phyloP scores from a whole-genome alignment of 1,284 basidiomycete species.

The Cryptococcus jaspeensis region DNA sequence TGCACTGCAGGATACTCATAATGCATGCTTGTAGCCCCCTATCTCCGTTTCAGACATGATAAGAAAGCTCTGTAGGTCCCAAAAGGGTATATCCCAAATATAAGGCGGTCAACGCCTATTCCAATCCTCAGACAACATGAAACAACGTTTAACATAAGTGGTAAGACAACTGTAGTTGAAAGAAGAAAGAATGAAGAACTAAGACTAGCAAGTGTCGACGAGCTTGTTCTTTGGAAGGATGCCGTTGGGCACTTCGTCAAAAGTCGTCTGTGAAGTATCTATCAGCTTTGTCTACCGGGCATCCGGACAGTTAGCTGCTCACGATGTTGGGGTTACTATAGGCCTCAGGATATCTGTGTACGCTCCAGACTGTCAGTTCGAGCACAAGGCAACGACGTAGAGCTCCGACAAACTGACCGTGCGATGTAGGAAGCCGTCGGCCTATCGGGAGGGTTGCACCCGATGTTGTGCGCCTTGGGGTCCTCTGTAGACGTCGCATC shows the following conservation, averaged over 20 bases:
- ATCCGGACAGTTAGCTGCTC: conserved; percentile 17
- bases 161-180: too few species aligned
- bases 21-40: too few species aligned
- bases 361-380: too few species aligned
- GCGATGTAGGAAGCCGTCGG: conserved; percentile 60
- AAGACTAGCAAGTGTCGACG: conserved; percentile 30
- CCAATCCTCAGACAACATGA: too few species aligned
- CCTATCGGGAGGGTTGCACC: conserved; percentile 54
- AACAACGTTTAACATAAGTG: too few species aligned
- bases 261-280: conserved; percentile 24
- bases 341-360: conserved; percentile 26
- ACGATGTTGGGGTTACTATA: conserved; percentile 47
- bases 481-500: conserved; percentile 29
- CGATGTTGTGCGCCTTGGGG: conserved; percentile 43
- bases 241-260: conserved; percentile 23
- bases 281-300: neutral
- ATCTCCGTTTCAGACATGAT: too few species aligned
- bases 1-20: too few species aligned
- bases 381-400: too few species aligned
- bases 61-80: too few species aligned
- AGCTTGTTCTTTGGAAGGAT: conserved; percentile 38
- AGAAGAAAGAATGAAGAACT: neutral
- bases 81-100: too few species aligned
- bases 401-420: conserved; percentile 9
- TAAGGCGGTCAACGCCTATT: too few species aligned